A percentile compares a stretch with the other conserved stretches of the same genome.
Evolutionary conservation across 495 filamentous ascomycete species (phyloP).

Genomic region (Cercophora sp.): DNA sequence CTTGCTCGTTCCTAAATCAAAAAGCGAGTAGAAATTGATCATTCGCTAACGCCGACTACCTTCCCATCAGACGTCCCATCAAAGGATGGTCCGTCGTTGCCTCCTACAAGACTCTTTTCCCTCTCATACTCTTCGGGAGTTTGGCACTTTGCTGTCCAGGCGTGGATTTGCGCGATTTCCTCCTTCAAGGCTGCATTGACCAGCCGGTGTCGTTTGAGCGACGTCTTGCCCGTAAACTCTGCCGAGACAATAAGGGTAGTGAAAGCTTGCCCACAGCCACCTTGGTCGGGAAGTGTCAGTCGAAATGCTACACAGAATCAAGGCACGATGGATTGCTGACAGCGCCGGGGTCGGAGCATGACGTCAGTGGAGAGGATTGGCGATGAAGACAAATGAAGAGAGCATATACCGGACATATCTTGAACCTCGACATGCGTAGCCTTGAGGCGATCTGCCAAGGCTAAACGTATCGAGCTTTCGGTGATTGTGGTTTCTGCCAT

Average conservation of each 20-base stretch:
- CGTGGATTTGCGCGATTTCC: constrained; percentile 95
- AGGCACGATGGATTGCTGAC: no score
- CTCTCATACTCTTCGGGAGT: constrained; percentile 81
- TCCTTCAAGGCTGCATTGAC: constrained; percentile 83
- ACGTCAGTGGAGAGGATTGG: constrained; percentile 19
- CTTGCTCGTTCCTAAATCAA: no score
- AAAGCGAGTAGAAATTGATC: no score
- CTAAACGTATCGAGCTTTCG: constrained; percentile 59
- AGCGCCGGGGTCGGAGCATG: constrained; percentile 13
- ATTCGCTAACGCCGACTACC: constrained; percentile 40
- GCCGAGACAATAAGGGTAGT: constrained; percentile 87
- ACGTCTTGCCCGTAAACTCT: constrained; percentile 79
- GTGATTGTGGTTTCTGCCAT: constrained; percentile 63
- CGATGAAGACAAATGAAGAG: not conserved
- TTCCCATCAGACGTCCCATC: constrained; percentile 39
- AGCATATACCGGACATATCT: constrained; percentile 77
- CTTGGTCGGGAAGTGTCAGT: no score
- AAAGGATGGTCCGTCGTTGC: constrained; percentile 34
- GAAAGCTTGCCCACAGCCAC: constrained; percentile 94
- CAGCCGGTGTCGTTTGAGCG: constrained; percentile 80
- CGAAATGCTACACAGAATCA: no score
- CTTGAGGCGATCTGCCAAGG: constrained; percentile 67
- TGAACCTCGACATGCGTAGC: constrained; percentile 87
- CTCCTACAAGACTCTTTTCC: constrained; percentile 43
- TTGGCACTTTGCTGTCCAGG: constrained; percentile 97